Base-by-base conservation (phyloP, 73 alveolate genomes). In the Paramecium tetraurelia region DNA sequence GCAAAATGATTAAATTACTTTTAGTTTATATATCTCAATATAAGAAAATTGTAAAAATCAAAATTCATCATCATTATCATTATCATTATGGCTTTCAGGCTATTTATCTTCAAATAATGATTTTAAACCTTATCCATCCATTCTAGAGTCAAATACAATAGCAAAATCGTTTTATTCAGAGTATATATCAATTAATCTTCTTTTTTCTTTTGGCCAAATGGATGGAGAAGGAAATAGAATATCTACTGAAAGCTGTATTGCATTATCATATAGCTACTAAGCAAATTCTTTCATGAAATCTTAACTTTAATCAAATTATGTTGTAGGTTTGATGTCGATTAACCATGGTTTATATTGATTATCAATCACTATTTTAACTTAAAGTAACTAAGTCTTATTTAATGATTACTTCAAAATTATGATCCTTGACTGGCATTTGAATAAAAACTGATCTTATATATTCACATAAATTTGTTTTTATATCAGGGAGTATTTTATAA, bases 321-420 rank as follows among this genome's bases (percentile, higher is more conserved):
- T 33, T 29, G 7, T 5, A 41, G 58, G 35, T 75, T 35, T 75
- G 16, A 75, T 31, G n/a, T 75, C 87, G 2, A 75, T 75, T 14
- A 75, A 31, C 87, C 87, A 75, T 10, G 87, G 87, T 75, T 75
- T 75, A 41, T 38, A 38, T 35, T 75, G 27, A 75, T 41, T 41
- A 75, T 75, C 87, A 38, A 75, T 75, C 35, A 75, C 18, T 21
- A 75, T 38, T 35, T 35, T 41, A 16, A 75, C 59, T 75, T 41
- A 2, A 20, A 75, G 46, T 38, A 75, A 38, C 87, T 63, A 63
- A 27, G 46, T 31, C 46, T 31, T 31, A 27, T 63, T 63, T 31
- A 63, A 63, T 63, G 46, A 63, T 27, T 63, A 63, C 84, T 63
- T 75, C 87, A 75, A 75, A 75, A 75, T 75, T 75, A 75, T 75